These are phyloP conservation scores for Dothideomycetidae sp. DNA, from an alignment of 2,329 filamentous ascomycete genomes.

Conservation along the genomic window DNA sequence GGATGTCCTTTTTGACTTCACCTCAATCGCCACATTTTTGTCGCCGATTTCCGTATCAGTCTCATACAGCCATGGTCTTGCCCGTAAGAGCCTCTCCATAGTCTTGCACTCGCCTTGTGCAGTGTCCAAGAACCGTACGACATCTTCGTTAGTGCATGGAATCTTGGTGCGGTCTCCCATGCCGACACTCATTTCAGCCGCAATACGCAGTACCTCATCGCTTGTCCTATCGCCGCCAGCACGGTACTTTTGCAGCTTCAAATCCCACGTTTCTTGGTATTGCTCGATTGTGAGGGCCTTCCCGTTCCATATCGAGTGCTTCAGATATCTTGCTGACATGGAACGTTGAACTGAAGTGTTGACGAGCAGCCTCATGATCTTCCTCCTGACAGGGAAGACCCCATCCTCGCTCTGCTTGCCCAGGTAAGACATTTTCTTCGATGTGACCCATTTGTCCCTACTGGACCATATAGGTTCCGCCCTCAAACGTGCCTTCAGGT, in stretches of 20 bases:
- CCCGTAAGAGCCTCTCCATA: no score
- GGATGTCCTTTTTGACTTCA: neutral
- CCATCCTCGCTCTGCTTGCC: neutral
- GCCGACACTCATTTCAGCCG: no score
- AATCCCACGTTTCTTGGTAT: neutral
- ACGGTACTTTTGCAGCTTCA: neutral
- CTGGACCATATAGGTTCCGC: neutral
- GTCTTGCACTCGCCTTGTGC: no score
- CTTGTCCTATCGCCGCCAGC: no score
- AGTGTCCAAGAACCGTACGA: no score
- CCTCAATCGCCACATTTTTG: no score
- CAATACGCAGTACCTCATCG: no score
- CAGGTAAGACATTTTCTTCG: neutral
- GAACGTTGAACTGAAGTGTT: neutral
- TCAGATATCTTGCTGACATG: neutral
- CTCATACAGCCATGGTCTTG: no score
- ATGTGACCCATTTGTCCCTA: neutral
- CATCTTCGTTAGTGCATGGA: no score
- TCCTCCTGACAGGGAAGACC: neutral
- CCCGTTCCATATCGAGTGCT: neutral
- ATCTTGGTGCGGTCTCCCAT: no score
- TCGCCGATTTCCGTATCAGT: neutral
- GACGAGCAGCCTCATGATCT: neutral
- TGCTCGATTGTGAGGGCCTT: neutral
- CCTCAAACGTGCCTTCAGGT: neutral